Conservation (phyloP, 108 stramenopile genomes). For the Cyclotella sp. region DNA sequence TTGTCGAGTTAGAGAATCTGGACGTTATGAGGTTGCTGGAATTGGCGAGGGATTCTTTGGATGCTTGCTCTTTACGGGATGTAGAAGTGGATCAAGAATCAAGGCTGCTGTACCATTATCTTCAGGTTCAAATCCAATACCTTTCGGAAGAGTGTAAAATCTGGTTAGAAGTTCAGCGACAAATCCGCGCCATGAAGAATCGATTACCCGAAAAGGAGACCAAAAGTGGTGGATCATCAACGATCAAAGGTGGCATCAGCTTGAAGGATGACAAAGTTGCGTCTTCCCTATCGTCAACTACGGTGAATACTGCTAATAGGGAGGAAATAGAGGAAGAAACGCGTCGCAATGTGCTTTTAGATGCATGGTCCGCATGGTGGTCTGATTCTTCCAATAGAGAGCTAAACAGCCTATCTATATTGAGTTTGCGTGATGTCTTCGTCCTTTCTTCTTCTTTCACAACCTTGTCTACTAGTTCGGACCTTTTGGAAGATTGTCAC, state of each 20-base stretch:
- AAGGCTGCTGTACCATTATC: constrained; percentile 13
- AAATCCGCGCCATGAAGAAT: constrained; percentile 28
- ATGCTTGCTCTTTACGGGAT: background rate
- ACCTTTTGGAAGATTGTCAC: constrained; percentile 42
- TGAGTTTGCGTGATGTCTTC: constrained; percentile 39
- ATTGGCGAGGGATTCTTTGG: background rate
- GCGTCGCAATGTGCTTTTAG: constrained; percentile 14
- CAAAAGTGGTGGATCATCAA: background rate
- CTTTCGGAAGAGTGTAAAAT: constrained; percentile 25
- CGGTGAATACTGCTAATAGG: background rate
- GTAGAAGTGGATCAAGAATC: background rate
- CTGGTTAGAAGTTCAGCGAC: constrained; percentile 30
- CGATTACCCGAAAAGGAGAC: constrained; percentile 28
- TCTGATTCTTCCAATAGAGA: constrained; percentile 20
- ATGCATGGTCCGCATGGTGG: constrained; percentile 28
- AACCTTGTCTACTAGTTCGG: background rate
- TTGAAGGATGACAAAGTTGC: background rate
- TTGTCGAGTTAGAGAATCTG: constrained; percentile 2
- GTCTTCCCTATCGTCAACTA: background rate
- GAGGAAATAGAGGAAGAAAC: constrained; percentile 19
- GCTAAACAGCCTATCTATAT: background rate
- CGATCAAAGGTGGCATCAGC: background rate
- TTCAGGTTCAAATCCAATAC: constrained; percentile 21
- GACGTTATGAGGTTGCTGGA: background rate
- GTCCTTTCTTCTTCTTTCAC: background rate